A percentile compares a stretch with the other conserved stretches of the same genome.
phyloP scores from a whole-genome alignment of 2,329 filamentous ascomycete genomes.

The Macrophomina tecta region DNA sequence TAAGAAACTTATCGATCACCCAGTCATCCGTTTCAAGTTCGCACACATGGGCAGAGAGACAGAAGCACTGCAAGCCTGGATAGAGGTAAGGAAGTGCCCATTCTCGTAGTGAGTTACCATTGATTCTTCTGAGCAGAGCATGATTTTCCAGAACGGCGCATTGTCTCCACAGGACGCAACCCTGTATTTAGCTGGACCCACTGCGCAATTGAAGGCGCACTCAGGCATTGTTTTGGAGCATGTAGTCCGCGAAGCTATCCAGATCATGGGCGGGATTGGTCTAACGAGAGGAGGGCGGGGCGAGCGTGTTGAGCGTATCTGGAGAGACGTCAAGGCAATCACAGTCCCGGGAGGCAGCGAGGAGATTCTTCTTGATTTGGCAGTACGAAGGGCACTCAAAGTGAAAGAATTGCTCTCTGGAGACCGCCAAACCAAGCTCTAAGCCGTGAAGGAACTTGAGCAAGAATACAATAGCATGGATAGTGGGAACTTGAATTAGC shows the following conservation, averaged over 20 bases:
- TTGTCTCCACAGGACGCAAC: slow-evolving; percentile 66
- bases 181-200: slow-evolving; percentile 48
- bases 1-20: slow-evolving; percentile 41
- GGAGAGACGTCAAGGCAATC: background rate
- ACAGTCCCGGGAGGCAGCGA: slow-evolving; percentile 33
- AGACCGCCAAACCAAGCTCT: background rate
- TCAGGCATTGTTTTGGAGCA: background rate
- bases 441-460: background rate
- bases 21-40: slow-evolving; percentile 42
- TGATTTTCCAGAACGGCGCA: slow-evolving; percentile 63
- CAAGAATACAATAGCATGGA: background rate
- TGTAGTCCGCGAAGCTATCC: background rate
- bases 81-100: slow-evolving; percentile 33
- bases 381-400: slow-evolving; percentile 40
- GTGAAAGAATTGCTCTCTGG: slow-evolving; percentile 12
- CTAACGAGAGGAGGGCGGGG: background rate
- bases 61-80: slow-evolving; percentile 39
- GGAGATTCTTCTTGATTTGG: slow-evolving; percentile 40
- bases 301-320: background rate
- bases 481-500: too few relatives aligned
- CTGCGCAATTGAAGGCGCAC: background rate
- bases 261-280: slow-evolving; percentile 41
- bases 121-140: slow-evolving; percentile 15
- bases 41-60: slow-evolving; percentile 40
- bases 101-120: slow-evolving; percentile 32